These are phyloP conservation scores for Erythrobasidium yunnanense DNA, from an alignment of 768 basidiomycete genomes.

Conservation along the genomic window DNA sequence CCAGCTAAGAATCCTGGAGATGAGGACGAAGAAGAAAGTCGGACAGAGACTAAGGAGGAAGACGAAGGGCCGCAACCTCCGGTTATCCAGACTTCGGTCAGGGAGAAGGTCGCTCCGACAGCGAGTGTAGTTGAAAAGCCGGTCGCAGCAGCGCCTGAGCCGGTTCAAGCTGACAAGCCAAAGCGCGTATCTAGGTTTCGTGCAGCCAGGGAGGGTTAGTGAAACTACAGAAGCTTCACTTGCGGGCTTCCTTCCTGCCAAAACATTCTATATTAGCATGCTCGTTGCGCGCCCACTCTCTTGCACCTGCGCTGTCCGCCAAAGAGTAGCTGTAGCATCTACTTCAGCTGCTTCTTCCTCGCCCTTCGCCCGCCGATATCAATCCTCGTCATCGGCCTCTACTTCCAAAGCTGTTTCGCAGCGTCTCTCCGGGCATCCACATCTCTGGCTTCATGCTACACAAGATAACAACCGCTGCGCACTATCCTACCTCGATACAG, in stretches of 20 bases:
- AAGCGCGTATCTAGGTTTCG: slow-evolving; percentile 22
- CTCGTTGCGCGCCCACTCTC: no score
- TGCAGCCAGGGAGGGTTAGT: no score
- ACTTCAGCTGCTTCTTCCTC: no score
- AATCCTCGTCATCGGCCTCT: not conserved
- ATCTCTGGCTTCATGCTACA: not conserved
- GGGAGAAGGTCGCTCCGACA: not conserved
- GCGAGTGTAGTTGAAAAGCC: not conserved
- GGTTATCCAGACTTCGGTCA: slow-evolving; percentile 6
- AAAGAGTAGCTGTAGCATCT: no score
- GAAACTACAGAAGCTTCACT: no score
- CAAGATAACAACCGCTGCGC: not conserved
- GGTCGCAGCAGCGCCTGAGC: not conserved
- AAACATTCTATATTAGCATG: no score
- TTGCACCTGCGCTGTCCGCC: no score
- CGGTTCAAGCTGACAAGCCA: not conserved
- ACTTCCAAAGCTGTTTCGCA: not conserved
- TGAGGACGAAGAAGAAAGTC: not conserved
- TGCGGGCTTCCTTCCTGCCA: no score
- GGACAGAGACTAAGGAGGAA: not conserved
- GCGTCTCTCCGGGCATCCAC: not conserved
- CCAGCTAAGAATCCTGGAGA: not conserved
- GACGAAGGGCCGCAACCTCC: not conserved
- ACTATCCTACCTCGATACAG: slow-evolving; percentile 5
- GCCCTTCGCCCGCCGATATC: no score